Evolutionary conservation across 176 grass and related monocot species (phyloP), one percentile per base, ranked within the genome.

Genomic region (Musa beccarii): DNA sequence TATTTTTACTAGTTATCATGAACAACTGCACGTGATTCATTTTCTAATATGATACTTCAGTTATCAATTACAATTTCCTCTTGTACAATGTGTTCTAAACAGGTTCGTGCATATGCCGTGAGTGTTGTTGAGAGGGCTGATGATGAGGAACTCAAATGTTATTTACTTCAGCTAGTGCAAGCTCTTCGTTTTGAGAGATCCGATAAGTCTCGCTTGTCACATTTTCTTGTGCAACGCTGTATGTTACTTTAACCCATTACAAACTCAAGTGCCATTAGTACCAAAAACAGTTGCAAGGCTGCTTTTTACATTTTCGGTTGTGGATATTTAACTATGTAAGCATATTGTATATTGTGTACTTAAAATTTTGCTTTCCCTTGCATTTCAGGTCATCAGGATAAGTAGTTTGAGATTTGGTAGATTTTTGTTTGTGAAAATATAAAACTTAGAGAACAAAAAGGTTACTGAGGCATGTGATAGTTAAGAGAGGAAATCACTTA

Each of bases 131-230:
- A 99, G 89, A 87, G 90, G 80, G 90, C 95, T 55, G 90, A 89
- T 84, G 90, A 98, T 84, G 95, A 99, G 84, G 95, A 99, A 80
- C 66, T 98, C 69, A 88, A 87, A 73, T 98, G 95, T 77, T 98
- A 98, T 85, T 90, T 98, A 82, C 88, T 93, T 51, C 95, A 98
- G 79, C 69, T 99, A 59, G 95, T 99, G 49, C 95, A 99, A 87
- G 95, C 95, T 82, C 90, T 99, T 84, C 90, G 90, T 68, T 99
- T 99, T 85, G 95, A 99, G 75, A 89, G 86, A 99, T 91, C 86
- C 16, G 95, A 99, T 77, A 91, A 99, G 51, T 94, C 95, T 87
- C 81, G 86, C 54, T 79, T 99, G 49, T 81, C 95, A 74, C 78
- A 84, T 69, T 98, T 98, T 83, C 95, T 98, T 71, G 90, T 99